Conservation (phyloP, 805 yeast species). For the Pichia rugopelliculosa region DNA sequence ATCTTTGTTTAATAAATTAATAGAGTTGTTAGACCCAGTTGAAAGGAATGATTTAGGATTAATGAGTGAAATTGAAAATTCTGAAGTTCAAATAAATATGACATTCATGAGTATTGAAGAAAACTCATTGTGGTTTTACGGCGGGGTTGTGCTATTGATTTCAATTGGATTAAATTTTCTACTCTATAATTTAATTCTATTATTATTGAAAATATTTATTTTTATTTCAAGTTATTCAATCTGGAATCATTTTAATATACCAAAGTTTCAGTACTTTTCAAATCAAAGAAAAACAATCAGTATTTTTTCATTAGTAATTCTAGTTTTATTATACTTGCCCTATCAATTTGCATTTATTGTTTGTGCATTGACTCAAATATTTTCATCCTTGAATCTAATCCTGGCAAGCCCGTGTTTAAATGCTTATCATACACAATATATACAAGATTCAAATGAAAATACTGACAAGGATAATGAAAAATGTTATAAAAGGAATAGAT, state of each 20-base stretch:
- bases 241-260: conserved; percentile 4
- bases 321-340: conserved; percentile 49
- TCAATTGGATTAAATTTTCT: conserved; percentile 38
- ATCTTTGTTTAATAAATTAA: conserved; percentile 27
- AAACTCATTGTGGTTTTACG: conserved; percentile 45
- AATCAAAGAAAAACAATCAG: conserved; percentile 13
- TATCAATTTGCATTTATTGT: conserved; percentile 72
- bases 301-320: conserved; percentile 9
- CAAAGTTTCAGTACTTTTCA: conserved; percentile 15
- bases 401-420: conserved; percentile 2
- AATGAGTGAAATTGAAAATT: conserved; percentile 31
- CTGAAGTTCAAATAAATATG: conserved; percentile 39
- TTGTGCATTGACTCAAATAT: conserved; percentile 48
- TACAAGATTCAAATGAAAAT: neutral
- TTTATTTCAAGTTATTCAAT: neutral
- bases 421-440: conserved; percentile 2
- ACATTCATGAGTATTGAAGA: conserved; percentile 66
- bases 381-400: conserved; percentile 5
- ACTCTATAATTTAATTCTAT: conserved; percentile 26
- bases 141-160: conserved; percentile 45
- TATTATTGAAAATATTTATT: neutral
- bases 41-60: conserved; percentile 40
- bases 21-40: conserved; percentile 42
- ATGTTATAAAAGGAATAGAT: neutral
- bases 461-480: neutral